A percentile compares a stretch with the other conserved stretches of the same genome.
phyloP scores from a whole-genome alignment of 257 asterid species.

The Rauvolfia tetraphylla region DNA sequence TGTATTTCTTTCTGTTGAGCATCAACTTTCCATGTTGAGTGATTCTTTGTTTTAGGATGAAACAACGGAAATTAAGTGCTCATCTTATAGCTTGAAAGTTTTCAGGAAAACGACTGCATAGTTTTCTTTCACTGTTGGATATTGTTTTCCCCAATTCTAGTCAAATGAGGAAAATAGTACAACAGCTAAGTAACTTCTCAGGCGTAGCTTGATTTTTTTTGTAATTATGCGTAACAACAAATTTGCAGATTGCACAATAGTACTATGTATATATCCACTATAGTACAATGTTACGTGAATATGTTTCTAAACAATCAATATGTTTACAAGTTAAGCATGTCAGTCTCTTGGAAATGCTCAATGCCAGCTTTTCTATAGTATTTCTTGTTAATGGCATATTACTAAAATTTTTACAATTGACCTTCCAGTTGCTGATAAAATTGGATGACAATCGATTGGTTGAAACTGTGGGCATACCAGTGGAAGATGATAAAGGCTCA shows the following conservation, averaged over 20 bases:
- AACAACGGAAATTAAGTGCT: no score
- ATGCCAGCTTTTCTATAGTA: not conserved
- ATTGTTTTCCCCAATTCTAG: no score
- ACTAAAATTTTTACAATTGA: conserved; percentile 3
- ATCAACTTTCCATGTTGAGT: not conserved
- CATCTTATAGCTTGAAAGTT: no score
- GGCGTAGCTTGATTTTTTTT: not conserved
- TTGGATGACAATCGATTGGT: conserved; percentile 80
- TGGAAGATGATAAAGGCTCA: conserved; percentile 62
- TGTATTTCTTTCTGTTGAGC: not conserved
- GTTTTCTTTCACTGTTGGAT: no score
- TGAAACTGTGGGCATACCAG: conserved; percentile 97
- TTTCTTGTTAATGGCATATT: not conserved
- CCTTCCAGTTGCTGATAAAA: conserved; percentile 66
- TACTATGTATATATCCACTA: not conserved
- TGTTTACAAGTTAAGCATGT: not conserved
- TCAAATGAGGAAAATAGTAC: no score
- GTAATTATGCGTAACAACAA: not conserved
- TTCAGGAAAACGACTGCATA: no score
- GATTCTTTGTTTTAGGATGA: no score
- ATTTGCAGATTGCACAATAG: not conserved
- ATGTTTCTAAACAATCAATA: not conserved
- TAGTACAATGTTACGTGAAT: not conserved
- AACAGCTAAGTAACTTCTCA: no score
- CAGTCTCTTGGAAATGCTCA: not conserved